Base-by-base conservation (phyloP, 257 asterid genomes). In the Fraxinus excelsior region DNA sequence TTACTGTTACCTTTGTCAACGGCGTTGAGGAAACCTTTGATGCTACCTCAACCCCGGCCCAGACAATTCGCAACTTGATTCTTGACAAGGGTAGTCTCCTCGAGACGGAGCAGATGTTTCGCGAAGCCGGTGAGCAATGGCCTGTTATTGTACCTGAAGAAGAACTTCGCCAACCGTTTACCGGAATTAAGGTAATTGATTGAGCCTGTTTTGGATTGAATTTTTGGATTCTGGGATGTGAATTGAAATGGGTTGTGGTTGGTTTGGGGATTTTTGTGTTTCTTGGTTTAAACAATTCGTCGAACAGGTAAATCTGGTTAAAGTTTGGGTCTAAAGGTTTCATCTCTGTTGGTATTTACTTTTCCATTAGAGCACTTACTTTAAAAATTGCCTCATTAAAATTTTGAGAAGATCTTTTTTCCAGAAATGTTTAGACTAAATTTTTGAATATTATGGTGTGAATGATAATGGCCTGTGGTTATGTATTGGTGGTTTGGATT, bases 61-160 rank as follows among this genome's bases (percentile, higher is more conserved):
- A 94, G 82, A 73, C 85, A 18, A 94, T 94, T 74, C 88, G 99
- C 28, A 78, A 32, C 67, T 78, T 94, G 96, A 94, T 94, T 80
- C 97, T 94, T 97, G 91, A 89, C 23, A 93, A 95, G 89, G 97
- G 99, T 49, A 93, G 81, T 82, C 75, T 74, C 72, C 96, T 95
- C 9, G 98, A 93, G 34, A 31, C 34, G 2, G 96, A 94, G 84
- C 97, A 91, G 85, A 91, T 92, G 34, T 31, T 31, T 31, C 5
- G 34, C 34, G 34, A 82, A 3, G 34, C 34, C 34, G 5, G 5
- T 31, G 34, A 31, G 34, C 34, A 31, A 31, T 31, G 34, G 34
- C 34, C 34, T 31, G 34, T 31, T 31, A 31, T 31, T 31, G 34
- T 31, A 31, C 34, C 34, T 3, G 34, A 31, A 31, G 34, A 31